Conservation (phyloP, 148 eudicot species). For the Cornus florida region DNA sequence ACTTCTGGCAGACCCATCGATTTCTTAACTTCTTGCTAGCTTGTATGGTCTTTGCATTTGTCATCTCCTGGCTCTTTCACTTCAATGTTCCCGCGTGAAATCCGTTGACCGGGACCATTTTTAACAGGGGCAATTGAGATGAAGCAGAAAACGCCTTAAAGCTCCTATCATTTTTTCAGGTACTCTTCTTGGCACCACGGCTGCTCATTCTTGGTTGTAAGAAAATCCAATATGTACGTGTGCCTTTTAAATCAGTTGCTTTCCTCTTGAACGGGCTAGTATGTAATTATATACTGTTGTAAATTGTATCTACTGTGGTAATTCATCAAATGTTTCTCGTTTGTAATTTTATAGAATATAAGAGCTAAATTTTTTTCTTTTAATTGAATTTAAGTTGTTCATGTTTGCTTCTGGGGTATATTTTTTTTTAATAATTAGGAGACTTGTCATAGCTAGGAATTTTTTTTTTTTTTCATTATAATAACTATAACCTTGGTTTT, state of each 20-base stretch:
- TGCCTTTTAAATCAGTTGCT: conserved; percentile 10
- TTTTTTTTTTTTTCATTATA: too few relatives aligned
- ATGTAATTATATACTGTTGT: neutral
- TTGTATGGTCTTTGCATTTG: conserved; percentile 93
- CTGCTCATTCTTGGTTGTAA: neutral
- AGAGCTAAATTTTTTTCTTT: neutral
- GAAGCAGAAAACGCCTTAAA: neutral
- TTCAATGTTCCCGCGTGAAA: conserved; percentile 68
- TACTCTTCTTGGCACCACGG: conserved; percentile 3
- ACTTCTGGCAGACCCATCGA: conserved; percentile 81
- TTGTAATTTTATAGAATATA: neutral
- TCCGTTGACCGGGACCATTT: conserved; percentile 3
- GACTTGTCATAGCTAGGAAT: too few relatives aligned
- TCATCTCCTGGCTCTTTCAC: conserved; percentile 93
- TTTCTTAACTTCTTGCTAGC: conserved; percentile 80
- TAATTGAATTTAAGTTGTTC: too few relatives aligned
- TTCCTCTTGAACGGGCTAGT: neutral
- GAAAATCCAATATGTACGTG: neutral
- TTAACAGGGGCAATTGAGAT: conserved; percentile 16
- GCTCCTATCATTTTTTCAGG: neutral
- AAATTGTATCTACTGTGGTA: neutral
- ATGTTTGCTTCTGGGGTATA: too few relatives aligned
- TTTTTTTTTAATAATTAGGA: too few relatives aligned
- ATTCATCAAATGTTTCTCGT: neutral
- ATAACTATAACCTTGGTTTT: too few relatives aligned